Evolutionary conservation across 2,329 filamentous ascomycete genomes (phyloP).

Genomic region (Phoma sp.): DNA sequence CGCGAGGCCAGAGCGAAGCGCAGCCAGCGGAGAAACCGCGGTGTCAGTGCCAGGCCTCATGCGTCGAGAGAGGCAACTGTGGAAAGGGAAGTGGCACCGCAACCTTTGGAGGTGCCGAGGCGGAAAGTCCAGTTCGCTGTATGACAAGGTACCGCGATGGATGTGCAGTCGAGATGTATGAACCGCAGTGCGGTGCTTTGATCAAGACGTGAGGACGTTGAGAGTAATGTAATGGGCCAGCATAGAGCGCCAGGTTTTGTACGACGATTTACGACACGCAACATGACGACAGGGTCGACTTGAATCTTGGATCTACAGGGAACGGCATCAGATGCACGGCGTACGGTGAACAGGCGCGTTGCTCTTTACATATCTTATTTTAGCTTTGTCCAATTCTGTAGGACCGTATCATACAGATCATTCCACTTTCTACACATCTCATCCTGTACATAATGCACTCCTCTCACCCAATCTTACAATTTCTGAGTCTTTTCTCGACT

Average conservation of each 20-base stretch:
- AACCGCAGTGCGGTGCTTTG: neutral
- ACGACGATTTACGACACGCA: constrained; percentile 30
- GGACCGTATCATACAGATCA: constrained; percentile 19
- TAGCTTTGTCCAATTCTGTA: neutral
- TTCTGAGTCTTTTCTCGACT: no score
- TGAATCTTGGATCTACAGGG: constrained; percentile 6
- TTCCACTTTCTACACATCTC: constrained; percentile 26
- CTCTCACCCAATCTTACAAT: neutral
- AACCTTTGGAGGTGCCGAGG: constrained; percentile 21
- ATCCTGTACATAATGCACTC: constrained; percentile 22
- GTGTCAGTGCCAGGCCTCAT: constrained; percentile 26
- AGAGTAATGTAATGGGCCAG: constrained; percentile 9
- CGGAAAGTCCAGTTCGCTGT: constrained; percentile 44
- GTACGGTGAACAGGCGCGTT: constrained; percentile 9
- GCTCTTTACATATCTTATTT: neutral
- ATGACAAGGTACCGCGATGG: constrained; percentile 9
- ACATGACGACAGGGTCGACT: constrained; percentile 2
- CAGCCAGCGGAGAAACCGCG: constrained; percentile 56
- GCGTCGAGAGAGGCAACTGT: constrained; percentile 37
- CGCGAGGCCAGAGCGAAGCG: constrained; percentile 64
- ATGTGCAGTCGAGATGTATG: neutral
- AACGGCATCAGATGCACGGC: constrained; percentile 14
- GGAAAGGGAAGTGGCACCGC: constrained; percentile 33
- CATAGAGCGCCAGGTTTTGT: constrained; percentile 1
- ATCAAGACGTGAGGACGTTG: neutral